Evolutionary conservation across 306 rosid species (phyloP).

Genomic region (Rubus idaeus): DNA sequence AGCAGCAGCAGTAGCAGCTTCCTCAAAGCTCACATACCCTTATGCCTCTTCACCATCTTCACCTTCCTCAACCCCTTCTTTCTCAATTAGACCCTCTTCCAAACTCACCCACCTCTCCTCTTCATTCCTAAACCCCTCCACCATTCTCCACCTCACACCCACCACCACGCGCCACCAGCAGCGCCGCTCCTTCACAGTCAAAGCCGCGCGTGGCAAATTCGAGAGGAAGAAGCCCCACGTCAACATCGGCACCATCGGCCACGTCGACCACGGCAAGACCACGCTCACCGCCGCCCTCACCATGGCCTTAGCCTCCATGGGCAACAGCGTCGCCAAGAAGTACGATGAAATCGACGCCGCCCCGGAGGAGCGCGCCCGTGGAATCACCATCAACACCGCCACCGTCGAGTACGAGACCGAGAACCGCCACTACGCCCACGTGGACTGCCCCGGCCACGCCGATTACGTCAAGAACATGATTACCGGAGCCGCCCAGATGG

Average conservation of each 20-base stretch:
- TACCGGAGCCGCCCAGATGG: conserved; percentile 87
- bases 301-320: conserved; percentile 73
- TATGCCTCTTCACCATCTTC: conserved; percentile 27
- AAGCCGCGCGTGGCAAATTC: conserved; percentile 83
- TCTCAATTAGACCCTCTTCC: conserved; percentile 35
- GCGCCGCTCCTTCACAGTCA: conserved; percentile 50
- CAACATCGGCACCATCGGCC: conserved; percentile 88
- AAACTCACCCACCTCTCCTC: conserved; percentile 53
- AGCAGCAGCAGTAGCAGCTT: conserved; percentile 36
- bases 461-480: conserved; percentile 81
- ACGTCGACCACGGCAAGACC: conserved; percentile 91
- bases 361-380: conserved; percentile 86
- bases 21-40: conserved; percentile 47
- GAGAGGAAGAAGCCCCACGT: conserved; percentile 90
- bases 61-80: conserved; percentile 24
- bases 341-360: conserved; percentile 92
- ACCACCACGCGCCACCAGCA: conserved; percentile 22
- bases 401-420: conserved; percentile 88
- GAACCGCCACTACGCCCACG: conserved; percentile 85
- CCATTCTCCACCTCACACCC: conserved; percentile 47
- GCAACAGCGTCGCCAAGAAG: conserved; percentile 63
- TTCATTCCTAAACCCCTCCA: conserved; percentile 61
- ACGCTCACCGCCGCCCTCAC: conserved; percentile 91
- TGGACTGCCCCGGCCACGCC: conserved; percentile 85
- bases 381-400: conserved; percentile 91